These are phyloP conservation scores for Phytophthora sansomeana DNA, from an alignment of 352 stramenopile genomes.

Conservation along the genomic window DNA sequence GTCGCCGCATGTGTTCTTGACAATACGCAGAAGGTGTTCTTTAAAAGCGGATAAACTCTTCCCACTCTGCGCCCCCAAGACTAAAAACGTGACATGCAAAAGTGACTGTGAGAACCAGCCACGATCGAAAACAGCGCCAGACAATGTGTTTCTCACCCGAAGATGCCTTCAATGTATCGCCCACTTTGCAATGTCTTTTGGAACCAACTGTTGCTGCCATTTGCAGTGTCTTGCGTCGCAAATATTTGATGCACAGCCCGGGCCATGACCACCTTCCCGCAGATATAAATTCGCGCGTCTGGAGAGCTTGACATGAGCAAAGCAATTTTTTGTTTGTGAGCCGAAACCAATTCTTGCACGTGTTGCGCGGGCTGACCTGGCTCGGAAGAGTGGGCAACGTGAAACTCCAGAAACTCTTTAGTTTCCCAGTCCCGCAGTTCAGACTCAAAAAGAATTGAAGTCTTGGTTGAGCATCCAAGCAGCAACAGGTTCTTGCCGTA, in stretches of 20 bases:
- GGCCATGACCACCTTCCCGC: conserved; percentile 32
- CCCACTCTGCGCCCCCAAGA: neutral
- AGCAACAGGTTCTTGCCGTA: conserved; percentile 42
- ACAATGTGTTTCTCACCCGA: conserved; percentile 16
- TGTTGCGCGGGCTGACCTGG: conserved; percentile 13
- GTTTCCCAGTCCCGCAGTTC: conserved; percentile 44
- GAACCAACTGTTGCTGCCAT: conserved; percentile 30
- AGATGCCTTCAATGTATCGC: conserved; percentile 28
- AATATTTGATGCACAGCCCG: conserved; percentile 23
- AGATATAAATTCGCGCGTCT: conserved; percentile 35
- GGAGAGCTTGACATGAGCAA: conserved; percentile 20
- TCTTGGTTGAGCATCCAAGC: conserved; percentile 34
- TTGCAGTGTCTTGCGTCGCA: neutral
- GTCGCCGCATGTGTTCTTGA: conserved; percentile 58
- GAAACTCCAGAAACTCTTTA: conserved; percentile 36
- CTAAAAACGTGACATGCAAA: neutral
- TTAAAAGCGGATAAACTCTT: conserved; percentile 28
- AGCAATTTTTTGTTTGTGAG: conserved; percentile 36
- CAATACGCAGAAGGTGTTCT: conserved; percentile 81
- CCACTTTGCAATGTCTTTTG: conserved; percentile 26
- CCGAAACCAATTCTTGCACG: conserved; percentile 37
- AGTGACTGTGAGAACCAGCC: neutral
- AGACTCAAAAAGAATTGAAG: conserved; percentile 45
- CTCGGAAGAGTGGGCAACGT: conserved; percentile 35
- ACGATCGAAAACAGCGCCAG: neutral